phyloP scores from a whole-genome alignment of 257 asterid genomes.

The Fraxinus americana region DNA sequence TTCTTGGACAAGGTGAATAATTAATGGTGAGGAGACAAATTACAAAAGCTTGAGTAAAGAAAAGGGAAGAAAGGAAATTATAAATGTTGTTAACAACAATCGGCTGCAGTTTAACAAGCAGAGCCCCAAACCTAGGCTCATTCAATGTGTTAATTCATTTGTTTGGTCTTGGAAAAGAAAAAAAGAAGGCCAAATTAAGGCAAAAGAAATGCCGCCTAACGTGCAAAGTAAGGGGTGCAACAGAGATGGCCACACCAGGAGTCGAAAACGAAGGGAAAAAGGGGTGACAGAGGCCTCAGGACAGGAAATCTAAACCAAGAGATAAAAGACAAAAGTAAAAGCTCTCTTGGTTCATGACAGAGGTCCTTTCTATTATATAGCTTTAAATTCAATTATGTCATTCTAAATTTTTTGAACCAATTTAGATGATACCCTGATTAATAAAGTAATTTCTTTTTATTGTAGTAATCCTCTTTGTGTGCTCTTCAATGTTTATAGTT shows the following conservation, averaged over 20 bases:
- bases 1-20: background rate
- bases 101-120: background rate
- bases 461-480: no score
- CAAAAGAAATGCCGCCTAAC: background rate
- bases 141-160: background rate
- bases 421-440: no score
- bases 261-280: background rate
- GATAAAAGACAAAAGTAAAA: no score
- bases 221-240: background rate
- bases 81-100: background rate
- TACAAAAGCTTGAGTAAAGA: background rate
- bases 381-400: no score
- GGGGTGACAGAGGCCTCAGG: background rate
- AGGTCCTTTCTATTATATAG: no score
- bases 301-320: no score
- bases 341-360: no score
- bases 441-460: no score
- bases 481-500: no score
- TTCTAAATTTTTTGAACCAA: no score
- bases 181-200: no score
- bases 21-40: background rate
- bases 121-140: background rate
- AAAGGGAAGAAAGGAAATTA: background rate
- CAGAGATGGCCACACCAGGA: background rate
- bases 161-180: background rate